These are phyloP conservation scores for Thermothelomyces thermophilus DNA, from an alignment of 2,329 filamentous ascomycete genomes.

Conservation along the genomic window DNA sequence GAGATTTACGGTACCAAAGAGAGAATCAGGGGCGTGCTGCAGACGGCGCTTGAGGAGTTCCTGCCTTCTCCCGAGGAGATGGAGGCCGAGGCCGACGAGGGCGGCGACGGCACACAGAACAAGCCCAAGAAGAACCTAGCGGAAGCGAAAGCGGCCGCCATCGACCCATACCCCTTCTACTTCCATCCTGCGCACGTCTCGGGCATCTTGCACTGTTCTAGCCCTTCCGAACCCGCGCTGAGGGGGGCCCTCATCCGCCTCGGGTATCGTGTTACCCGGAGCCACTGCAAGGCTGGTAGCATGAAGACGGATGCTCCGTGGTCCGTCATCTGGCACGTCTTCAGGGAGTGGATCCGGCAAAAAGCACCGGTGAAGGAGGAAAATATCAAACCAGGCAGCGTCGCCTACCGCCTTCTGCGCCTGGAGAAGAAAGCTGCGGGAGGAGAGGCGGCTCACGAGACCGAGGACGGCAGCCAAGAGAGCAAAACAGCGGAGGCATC, in stretches of 20 bases:
- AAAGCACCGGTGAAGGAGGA: conserved; percentile 69
- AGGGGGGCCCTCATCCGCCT: conserved; percentile 74
- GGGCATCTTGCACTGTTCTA: conserved; percentile 70
- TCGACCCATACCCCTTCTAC: conserved; percentile 80
- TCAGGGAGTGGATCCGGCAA: conserved; percentile 85
- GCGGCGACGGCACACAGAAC: conserved; percentile 18
- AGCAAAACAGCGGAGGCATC: conserved; percentile 22
- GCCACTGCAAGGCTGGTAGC: conserved; percentile 82
- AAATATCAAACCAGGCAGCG: conserved; percentile 60
- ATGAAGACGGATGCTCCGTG: conserved; percentile 93
- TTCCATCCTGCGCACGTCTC: conserved; percentile 70
- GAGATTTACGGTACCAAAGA: conserved; percentile 71
- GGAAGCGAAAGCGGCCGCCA: conserved; percentile 50
- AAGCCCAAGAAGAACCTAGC: conserved; percentile 17
- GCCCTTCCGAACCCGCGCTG: conserved; percentile 71
- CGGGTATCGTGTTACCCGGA: conserved; percentile 77
- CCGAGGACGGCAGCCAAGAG: conserved; percentile 25
- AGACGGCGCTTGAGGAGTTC: conserved; percentile 74
- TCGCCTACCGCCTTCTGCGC: conserved; percentile 64
- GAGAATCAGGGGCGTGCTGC: conserved; percentile 86
- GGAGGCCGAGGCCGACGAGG: conserved; percentile 35
- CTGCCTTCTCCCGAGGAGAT: conserved; percentile 30
- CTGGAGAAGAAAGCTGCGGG: conserved; percentile 30
- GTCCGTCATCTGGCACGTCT: conserved; percentile 83
- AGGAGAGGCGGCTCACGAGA: conserved; percentile 26